Evolutionary conservation across 305 asterid species (phyloP).

Genomic region (Fraxinus baroniana): DNA sequence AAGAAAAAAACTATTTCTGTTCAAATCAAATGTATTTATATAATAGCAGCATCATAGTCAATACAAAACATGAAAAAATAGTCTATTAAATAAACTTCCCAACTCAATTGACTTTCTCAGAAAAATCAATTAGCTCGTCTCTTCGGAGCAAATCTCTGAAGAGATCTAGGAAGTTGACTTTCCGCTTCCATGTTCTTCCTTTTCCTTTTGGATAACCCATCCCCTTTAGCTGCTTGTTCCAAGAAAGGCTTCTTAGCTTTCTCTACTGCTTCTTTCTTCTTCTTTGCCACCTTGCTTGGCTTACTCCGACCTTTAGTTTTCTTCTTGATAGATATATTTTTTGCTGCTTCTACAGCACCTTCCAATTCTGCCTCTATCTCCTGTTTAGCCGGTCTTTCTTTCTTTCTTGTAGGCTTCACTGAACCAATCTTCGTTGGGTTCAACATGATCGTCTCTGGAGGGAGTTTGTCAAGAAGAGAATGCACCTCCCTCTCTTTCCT

Average conservation of each 20-base stretch:
- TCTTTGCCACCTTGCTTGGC: constrained; percentile 69
- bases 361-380: constrained; percentile 63
- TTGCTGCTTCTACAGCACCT: constrained; percentile 69
- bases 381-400: constrained; percentile 44
- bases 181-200: constrained; percentile 53
- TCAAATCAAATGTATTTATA: neutral
- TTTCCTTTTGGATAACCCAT: constrained; percentile 39
- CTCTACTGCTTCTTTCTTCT: constrained; percentile 66
- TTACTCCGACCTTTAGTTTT: constrained; percentile 92
- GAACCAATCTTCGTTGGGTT: constrained; percentile 91
- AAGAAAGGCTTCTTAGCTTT: constrained; percentile 65
- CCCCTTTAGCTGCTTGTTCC: constrained; percentile 43
- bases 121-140: neutral
- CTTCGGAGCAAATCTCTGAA: constrained; percentile 61
- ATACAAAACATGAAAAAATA: neutral
- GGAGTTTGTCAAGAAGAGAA: constrained; percentile 86
- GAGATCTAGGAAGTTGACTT: constrained; percentile 50
- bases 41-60: neutral
- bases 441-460: constrained; percentile 94
- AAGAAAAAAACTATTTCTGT: neutral
- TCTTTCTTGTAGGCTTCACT: constrained; percentile 53
- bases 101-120: neutral
- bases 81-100: neutral
- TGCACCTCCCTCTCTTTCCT: constrained; percentile 82
- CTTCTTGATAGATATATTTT: constrained; percentile 50